Evolutionary conservation across 2,329 filamentous ascomycete species (phyloP).

Genomic region (Phyllosticta ampelicida): DNA sequence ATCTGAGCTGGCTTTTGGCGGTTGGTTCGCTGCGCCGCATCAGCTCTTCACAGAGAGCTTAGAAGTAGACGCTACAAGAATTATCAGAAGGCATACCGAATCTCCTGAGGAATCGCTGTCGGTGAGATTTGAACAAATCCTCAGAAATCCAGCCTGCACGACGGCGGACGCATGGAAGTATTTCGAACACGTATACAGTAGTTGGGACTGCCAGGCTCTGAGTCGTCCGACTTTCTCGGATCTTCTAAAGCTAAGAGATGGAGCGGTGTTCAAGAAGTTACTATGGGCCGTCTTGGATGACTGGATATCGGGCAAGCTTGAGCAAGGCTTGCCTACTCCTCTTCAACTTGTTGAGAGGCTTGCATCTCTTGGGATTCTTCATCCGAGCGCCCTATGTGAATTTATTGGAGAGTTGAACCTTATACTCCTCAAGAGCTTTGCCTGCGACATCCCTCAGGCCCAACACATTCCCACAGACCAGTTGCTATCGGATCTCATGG

Average conservation of each 20-base stretch:
- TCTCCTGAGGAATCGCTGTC: neutral
- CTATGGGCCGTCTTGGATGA: conserved; percentile 12
- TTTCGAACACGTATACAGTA: conserved; percentile 20
- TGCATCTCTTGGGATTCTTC: conserved; percentile 20
- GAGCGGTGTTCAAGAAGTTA: conserved; percentile 18
- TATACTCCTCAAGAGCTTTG: conserved; percentile 11
- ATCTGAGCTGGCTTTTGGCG: neutral
- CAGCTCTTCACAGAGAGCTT: neutral
- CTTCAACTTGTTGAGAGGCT: conserved; percentile 20
- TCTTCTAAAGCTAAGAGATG: conserved; percentile 13
- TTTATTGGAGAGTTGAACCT: conserved; percentile 18
- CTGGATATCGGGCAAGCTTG: conserved; percentile 15
- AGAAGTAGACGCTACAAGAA: neutral
- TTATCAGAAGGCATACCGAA: neutral
- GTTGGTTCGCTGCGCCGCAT: neutral
- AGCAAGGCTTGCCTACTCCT: conserved; percentile 13
- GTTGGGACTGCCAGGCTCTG: conserved; percentile 21
- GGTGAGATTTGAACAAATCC: neutral
- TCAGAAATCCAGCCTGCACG: neutral
- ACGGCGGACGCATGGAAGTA: conserved; percentile 19
- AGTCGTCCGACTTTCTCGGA: conserved; percentile 16
- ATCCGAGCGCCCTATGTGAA: conserved; percentile 16
- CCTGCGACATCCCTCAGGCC: neutral
- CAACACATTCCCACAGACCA: neutral
- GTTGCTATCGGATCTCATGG: neutral